These are phyloP conservation scores for Cryptosporidium canis DNA, from an alignment of 169 alveolate genomes.

Conservation along the genomic window DNA sequence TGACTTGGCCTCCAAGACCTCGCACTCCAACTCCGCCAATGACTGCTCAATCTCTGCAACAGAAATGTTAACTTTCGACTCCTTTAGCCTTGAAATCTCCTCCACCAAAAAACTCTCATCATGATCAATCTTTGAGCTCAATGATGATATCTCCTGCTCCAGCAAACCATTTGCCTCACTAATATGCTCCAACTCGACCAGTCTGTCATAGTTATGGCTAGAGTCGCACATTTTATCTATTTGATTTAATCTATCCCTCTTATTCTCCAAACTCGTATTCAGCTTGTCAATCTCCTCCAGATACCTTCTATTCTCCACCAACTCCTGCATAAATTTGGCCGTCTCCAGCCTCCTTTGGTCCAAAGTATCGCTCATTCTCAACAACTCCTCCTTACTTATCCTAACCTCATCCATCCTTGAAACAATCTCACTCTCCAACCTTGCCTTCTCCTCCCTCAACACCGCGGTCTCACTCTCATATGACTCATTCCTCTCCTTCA, in stretches of 20 bases:
- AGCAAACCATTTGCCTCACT: slow-evolving; percentile 11
- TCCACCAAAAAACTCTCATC: slow-evolving; percentile 2
- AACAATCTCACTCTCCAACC: neutral
- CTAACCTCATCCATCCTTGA: slow-evolving; percentile 28
- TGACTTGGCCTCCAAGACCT: neutral
- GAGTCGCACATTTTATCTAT: neutral
- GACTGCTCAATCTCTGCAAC: neutral
- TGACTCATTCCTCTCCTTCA: slow-evolving; percentile 12
- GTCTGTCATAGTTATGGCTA: neutral
- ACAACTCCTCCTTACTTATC: neutral
- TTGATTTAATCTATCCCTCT: neutral
- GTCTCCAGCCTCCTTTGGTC: slow-evolving; percentile 43
- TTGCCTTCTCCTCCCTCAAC: slow-evolving; percentile 4
- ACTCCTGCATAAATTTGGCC: neutral
- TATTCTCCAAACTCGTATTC: neutral
- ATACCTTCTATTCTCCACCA: neutral
- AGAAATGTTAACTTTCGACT: neutral
- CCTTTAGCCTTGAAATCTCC: neutral
- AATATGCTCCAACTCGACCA: slow-evolving; percentile 27
- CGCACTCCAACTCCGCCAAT: neutral
- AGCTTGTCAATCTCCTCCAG: neutral
- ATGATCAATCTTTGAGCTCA: slow-evolving; percentile 2
- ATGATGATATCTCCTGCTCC: neutral
- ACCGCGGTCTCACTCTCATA: neutral
- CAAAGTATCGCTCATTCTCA: slow-evolving; percentile 24